These are phyloP conservation scores for Coelastrella sp. DNA, from an alignment of 139 green algal genomes.

Conservation along the genomic window DNA sequence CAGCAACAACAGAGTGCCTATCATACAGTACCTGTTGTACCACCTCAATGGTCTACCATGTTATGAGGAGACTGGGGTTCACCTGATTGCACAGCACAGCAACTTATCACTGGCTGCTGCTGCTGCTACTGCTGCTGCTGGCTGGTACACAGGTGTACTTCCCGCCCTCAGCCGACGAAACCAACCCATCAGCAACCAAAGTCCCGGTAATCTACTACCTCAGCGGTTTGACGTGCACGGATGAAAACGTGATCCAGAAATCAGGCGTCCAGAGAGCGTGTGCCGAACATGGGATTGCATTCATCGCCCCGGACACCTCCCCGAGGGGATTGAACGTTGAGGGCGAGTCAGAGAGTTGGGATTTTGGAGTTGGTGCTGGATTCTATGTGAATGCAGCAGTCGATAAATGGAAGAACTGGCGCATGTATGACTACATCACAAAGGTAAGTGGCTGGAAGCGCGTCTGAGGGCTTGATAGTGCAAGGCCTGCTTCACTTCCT, in stretches of 20 bases:
- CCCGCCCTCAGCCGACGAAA: conserved; percentile 35
- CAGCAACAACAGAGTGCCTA: too few species aligned
- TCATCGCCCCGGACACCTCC: conserved; percentile 89
- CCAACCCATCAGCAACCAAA: neutral
- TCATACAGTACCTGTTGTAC: too few species aligned
- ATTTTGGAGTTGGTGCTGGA: conserved; percentile 58
- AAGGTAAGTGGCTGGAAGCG: conserved; percentile 77
- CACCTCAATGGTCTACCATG: too few species aligned
- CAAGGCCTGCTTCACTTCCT: too few species aligned
- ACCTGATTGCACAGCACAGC: too few species aligned
- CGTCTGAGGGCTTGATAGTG: too few species aligned
- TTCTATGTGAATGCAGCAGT: conserved; percentile 85
- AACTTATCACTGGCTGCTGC: too few species aligned
- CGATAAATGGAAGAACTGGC: conserved; percentile 87
- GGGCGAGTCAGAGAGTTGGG: conserved; percentile 81
- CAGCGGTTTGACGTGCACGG: conserved; percentile 92
- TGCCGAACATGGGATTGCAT: conserved; percentile 74
- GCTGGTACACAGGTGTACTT: neutral
- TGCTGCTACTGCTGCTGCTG: too few species aligned
- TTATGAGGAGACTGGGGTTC: too few species aligned
- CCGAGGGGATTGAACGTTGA: conserved; percentile 87
- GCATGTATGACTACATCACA: conserved; percentile 96
- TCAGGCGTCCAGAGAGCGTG: conserved; percentile 74
- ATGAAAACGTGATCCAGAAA: conserved; percentile 95
- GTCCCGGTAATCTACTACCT: conserved; percentile 92